Percentiles rank a stretch among this genome's conserved stretches.
Conservation (phyloP, 768 basidiomycete species). For the Podaxis sp. region DNA sequence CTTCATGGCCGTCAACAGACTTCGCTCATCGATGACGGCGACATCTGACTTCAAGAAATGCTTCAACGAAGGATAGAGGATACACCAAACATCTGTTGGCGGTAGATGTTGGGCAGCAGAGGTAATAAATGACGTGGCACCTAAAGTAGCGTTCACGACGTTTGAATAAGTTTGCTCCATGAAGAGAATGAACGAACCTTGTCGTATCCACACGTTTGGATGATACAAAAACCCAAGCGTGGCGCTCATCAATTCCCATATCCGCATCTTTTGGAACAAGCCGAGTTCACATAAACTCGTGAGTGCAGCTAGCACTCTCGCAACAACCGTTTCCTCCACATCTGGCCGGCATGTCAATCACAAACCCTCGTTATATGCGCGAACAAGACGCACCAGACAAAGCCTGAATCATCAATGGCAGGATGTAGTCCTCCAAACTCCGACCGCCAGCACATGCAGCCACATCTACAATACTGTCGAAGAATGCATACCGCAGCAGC, state of each 20-base stretch:
- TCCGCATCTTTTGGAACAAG: conserved; percentile 89
- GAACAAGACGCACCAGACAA: conserved; percentile 66
- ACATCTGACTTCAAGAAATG: conserved; percentile 87
- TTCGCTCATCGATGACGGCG: conserved; percentile 67
- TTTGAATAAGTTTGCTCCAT: neutral
- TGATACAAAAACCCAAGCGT: conserved; percentile 91
- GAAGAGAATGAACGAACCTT: conserved; percentile 51
- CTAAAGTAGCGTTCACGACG: conserved; percentile 36
- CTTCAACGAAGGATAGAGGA: conserved; percentile 87
- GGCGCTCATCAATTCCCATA: conserved; percentile 94
- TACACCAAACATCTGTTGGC: conserved; percentile 93
- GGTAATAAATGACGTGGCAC: conserved; percentile 85
- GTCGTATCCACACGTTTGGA: conserved; percentile 93
- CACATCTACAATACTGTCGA: conserved; percentile 94
- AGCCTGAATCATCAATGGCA: conserved; percentile 96
- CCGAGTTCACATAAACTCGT: conserved; percentile 89
- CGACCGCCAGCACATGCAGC: conserved; percentile 90
- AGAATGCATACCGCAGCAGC: conserved; percentile 88
- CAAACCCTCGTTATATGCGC: neutral
- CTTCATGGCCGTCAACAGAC: conserved; percentile 74
- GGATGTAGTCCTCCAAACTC: conserved; percentile 92
- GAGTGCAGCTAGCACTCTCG: conserved; percentile 83
- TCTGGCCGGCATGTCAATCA: conserved; percentile 47
- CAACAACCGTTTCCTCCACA: conserved; percentile 92
- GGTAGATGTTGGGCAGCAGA: conserved; percentile 83